These are phyloP conservation scores for Meyerozyma carpophila DNA, from an alignment of 1,139 yeast species.

Conservation along the genomic window DNA sequence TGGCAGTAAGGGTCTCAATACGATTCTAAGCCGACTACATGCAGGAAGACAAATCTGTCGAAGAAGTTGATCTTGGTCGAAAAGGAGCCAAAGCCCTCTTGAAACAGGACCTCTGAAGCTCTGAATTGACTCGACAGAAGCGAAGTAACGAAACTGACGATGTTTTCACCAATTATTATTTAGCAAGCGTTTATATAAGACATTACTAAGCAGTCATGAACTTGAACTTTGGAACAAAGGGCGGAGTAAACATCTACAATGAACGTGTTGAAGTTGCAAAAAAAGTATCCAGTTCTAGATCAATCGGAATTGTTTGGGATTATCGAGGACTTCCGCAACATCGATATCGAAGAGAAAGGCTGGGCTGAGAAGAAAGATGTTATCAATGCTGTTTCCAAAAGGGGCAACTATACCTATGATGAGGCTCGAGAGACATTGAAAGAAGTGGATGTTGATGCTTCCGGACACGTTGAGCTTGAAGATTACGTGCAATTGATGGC, in stretches of 20 bases:
- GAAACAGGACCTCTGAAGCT: no score
- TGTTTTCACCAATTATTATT: not conserved
- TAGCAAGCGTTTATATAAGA: not conserved
- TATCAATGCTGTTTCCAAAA: slow-evolving; percentile 73
- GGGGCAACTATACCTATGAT: slow-evolving; percentile 82
- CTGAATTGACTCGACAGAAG: no score
- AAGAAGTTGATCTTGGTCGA: not conserved
- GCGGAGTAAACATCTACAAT: slow-evolving; percentile 14
- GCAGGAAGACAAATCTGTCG: not conserved
- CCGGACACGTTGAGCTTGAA: slow-evolving; percentile 94
- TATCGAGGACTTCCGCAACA: slow-evolving; percentile 69
- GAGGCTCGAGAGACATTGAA: slow-evolving; percentile 91
- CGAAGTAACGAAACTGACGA: no score
- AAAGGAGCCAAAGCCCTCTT: no score
- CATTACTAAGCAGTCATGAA: not conserved
- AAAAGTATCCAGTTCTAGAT: slow-evolving; percentile 77
- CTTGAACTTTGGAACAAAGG: not conserved
- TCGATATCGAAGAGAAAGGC: slow-evolving; percentile 92
- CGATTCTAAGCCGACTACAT: no score
- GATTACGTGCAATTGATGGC: slow-evolving; percentile 88
- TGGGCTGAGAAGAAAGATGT: slow-evolving; percentile 91
- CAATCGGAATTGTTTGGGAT: slow-evolving; percentile 83
- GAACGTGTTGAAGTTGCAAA: slow-evolving; percentile 55
- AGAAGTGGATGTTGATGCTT: slow-evolving; percentile 87
- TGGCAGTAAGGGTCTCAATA: no score